A percentile compares a stretch with the other conserved stretches of the same genome.
phyloP scores from a whole-genome alignment of 179 eudicot genomes.

The Nepenthes alata region DNA sequence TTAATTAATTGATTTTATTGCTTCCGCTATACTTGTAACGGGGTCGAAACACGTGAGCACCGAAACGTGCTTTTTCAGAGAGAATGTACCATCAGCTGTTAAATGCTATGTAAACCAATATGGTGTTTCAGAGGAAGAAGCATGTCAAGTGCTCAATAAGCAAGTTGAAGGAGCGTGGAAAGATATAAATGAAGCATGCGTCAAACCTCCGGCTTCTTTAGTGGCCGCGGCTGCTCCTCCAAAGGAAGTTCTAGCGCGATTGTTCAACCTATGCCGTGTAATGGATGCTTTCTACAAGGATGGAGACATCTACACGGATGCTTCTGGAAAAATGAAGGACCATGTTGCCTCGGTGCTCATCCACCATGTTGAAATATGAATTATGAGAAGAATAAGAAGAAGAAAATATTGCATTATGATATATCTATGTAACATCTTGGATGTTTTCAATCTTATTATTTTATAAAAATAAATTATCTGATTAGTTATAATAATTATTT shows the following conservation, averaged over 20 bases:
- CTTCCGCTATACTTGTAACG: no score
- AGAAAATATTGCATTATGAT: no score
- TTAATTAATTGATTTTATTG: no score
- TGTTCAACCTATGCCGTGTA: neutral
- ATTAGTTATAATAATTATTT: no score
- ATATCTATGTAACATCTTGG: no score
- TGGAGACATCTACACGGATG: conserved; percentile 10
- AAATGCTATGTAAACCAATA: conserved; percentile 5
- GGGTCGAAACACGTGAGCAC: no score
- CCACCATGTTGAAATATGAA: neutral
- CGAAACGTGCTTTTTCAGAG: no score
- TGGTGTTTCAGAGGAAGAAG: conserved; percentile 5
- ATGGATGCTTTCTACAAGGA: neutral
- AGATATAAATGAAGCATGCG: conserved; percentile 2
- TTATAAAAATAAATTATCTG: no score
- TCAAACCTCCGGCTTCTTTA: neutral
- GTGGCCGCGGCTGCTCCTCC: neutral
- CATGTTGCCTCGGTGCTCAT: conserved; percentile 9
- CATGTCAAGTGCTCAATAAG: neutral
- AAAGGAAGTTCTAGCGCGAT: neutral
- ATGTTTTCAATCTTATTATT: no score
- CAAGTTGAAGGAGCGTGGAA: conserved; percentile 5
- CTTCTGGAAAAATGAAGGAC: neutral
- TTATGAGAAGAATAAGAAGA: neutral
- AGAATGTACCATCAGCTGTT: neutral